Evolutionary conservation across 2,329 filamentous ascomycete species (phyloP), one percentile per base, ranked within the genome.

Genomic region (Sphaerulina vaccinii): DNA sequence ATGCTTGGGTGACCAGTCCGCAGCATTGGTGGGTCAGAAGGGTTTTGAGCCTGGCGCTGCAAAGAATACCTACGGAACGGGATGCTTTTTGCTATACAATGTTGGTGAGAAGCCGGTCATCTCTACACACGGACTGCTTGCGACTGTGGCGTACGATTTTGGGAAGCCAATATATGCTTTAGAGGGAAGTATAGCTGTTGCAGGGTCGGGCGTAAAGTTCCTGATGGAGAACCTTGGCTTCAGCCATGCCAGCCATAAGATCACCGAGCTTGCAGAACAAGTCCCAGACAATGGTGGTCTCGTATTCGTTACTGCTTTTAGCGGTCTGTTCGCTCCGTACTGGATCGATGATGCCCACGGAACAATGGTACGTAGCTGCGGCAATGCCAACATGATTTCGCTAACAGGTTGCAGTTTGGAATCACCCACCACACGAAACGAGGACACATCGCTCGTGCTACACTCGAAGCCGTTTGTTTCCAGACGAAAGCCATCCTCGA

Each of bases 261-360:
- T 87, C 67, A 82, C 78, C 60, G 81, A 85, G 53, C 71, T 87
- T 38, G 84, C 84, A 5, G 78, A 77, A 37, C 81, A 78, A 1
- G 84, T 87, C 5, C 70, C 79, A 33, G 86, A 95, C 69, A 95
- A 87, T 55, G 90, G 90, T 49, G 90, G 90, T 6, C 86, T 90
- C 49, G 82, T 91, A 15, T 78, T 96, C 63, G 90, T 96, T 54
- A 95, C 90, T 2, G 90, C 90, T 1, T 96, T 96, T 68, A 90
- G 86, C 69, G 90, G 90, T 48, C 79, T 96, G 2, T 95, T 95
- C 68, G 90, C 90, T 1, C 90, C 90, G 0, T 95, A 96, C 71
- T 96, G 90, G 90, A 92, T 95, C 56, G 90, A 95, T 67, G 88
- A 95, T 71, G 90, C 90, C 16, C 87, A 90, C 69, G 90, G 90